Percentiles rank a stretch among this genome's conserved stretches.
Conservation (phyloP, 768 basidiomycete species). For the Leccinum subtestaceum region DNA sequence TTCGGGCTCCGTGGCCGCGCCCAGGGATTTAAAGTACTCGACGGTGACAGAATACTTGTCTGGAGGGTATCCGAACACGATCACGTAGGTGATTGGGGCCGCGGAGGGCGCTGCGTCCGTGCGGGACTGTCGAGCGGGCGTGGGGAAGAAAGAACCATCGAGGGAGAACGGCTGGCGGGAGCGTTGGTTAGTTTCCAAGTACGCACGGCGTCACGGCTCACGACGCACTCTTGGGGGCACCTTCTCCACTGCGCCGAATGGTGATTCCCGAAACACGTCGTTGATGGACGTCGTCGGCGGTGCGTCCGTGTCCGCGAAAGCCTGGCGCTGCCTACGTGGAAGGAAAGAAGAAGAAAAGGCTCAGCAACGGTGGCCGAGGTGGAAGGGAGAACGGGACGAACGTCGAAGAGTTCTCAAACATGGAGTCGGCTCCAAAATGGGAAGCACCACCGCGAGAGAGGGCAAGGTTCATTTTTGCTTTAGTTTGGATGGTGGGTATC, state of each 20-base stretch:
- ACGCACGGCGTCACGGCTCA: not conserved
- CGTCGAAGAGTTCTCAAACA: conserved; percentile 66
- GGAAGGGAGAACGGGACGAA: conserved; percentile 6
- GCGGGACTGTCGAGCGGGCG: conserved; percentile 20
- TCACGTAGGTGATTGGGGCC: conserved; percentile 54
- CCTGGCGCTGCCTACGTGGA: conserved; percentile 51
- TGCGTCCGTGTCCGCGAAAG: conserved; percentile 72
- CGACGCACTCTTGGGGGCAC: conserved; percentile 21
- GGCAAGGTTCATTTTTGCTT: conserved; percentile 75
- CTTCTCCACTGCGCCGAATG: conserved; percentile 31
- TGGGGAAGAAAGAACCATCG: conserved; percentile 16
- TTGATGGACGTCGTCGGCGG: conserved; percentile 74
- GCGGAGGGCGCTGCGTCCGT: conserved; percentile 28
- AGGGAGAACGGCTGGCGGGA: conserved; percentile 21
- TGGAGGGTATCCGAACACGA: conserved; percentile 87
- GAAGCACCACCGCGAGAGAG: conserved; percentile 60
- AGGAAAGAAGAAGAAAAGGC: too few species aligned
- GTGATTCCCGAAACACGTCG: conserved; percentile 63
- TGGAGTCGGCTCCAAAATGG: conserved; percentile 81
- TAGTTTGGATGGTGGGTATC: conserved; percentile 71
- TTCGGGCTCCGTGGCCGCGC: conserved; percentile 66
- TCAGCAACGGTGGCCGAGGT: too few species aligned
- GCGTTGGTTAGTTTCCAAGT: not conserved
- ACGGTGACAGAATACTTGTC: conserved; percentile 71
- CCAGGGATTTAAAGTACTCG: conserved; percentile 74